phyloP scores from a whole-genome alignment of 2,329 filamentous ascomycete genomes.

The Neofusicoccum cordaticola region DNA sequence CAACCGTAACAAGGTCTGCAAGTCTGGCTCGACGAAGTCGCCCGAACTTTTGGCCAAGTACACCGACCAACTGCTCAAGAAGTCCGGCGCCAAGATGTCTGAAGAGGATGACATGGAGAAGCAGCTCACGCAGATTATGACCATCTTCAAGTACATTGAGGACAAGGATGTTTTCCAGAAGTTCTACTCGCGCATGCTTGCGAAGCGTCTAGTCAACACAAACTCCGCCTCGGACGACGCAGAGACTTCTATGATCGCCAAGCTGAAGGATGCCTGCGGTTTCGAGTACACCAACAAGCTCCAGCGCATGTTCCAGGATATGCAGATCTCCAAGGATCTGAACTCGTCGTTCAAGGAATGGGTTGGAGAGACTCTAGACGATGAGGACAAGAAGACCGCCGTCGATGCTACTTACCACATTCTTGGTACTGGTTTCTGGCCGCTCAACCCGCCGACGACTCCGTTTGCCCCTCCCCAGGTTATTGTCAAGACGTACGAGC shows the following conservation, averaged over 20 bases:
- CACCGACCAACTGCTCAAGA: constrained; percentile 86
- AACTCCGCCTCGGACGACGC: constrained; percentile 96
- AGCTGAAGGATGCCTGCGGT: constrained; percentile 95
- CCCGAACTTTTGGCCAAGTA: constrained; percentile 95
- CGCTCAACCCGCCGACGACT: constrained; percentile 79
- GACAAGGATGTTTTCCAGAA: constrained; percentile 99
- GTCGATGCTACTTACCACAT: constrained; percentile 90
- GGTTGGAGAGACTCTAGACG: constrained; percentile 64
- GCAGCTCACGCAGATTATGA: constrained; percentile 91
- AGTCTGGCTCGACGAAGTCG: constrained; percentile 86
- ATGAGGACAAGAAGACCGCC: constrained; percentile 63
- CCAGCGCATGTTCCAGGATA: constrained; percentile 99
- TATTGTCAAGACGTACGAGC: constrained; percentile 82
- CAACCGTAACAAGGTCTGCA: constrained; percentile 95
- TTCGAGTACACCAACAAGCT: constrained; percentile 99
- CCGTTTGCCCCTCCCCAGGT: constrained; percentile 84
- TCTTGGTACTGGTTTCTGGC: constrained; percentile 96
- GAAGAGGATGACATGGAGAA: constrained; percentile 93
- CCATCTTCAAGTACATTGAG: constrained; percentile 99
- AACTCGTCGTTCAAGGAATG: constrained; percentile 84
- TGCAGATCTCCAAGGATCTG: constrained; percentile 97
- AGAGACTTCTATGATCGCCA: constrained; percentile 99
- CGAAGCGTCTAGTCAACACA: constrained; percentile 88
- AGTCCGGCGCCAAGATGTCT: constrained; percentile 78
- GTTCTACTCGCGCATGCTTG: constrained; percentile 96